A percentile compares a stretch with the other conserved stretches of the same genome.
These are phyloP conservation scores for Alternaria metachromatica DNA, from an alignment of 2,329 filamentous ascomycete genomes.

Conservation along the genomic window DNA sequence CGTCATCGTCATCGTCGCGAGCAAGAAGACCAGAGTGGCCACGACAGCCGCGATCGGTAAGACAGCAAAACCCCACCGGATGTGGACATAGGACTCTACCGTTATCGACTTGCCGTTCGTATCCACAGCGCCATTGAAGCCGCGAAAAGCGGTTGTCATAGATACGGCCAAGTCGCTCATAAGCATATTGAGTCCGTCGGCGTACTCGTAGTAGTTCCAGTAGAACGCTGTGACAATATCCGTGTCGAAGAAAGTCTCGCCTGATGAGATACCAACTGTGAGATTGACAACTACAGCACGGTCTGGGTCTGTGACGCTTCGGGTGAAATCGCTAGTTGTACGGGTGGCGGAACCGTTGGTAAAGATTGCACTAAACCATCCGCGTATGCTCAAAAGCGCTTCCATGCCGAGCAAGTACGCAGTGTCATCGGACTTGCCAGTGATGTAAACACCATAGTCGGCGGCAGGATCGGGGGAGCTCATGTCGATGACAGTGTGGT, in stretches of 20 bases:
- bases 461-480: constrained; percentile 11
- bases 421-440: constrained; percentile 3
- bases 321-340: constrained; percentile 19
- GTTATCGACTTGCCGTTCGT: constrained; percentile 15
- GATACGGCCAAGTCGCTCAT: constrained; percentile 21
- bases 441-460: constrained; percentile 17
- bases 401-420: constrained; percentile 17
- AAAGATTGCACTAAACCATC: constrained; percentile 21
- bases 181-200: constrained; percentile 18
- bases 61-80: constrained; percentile 20
- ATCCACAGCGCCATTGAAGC: constrained; percentile 16
- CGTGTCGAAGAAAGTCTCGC: constrained; percentile 22
- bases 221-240: constrained; percentile 23
- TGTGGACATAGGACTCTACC: constrained; percentile 16
- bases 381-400: constrained; percentile 17
- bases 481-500: constrained; percentile 18
- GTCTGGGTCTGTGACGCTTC: constrained; percentile 20
- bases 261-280: constrained; percentile 21
- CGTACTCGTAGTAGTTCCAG: constrained; percentile 23
- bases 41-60: constrained; percentile 14
- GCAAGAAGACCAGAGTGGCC: constrained; percentile 14
- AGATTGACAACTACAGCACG: constrained; percentile 22
- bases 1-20: constrained; percentile 16
- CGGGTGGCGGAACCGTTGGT: constrained; percentile 23
- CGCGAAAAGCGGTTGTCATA: constrained; percentile 22